These are phyloP conservation scores for Lachnellula suecica DNA, from an alignment of 2,329 filamentous ascomycete species.

Conservation along the genomic window DNA sequence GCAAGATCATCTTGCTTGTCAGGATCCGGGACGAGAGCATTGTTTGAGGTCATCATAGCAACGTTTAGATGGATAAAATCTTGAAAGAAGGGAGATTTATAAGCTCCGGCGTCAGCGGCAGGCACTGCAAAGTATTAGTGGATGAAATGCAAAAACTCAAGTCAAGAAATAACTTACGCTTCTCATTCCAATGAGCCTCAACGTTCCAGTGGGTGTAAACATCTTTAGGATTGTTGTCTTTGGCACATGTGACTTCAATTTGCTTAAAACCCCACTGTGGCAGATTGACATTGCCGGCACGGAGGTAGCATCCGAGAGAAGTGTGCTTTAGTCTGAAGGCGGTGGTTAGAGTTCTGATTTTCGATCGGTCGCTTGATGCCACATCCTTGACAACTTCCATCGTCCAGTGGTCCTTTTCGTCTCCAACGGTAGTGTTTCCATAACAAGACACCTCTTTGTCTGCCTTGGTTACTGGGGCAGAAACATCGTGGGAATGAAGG, in stretches of 20 bases:
- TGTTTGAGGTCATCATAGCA: slow-evolving; percentile 99
- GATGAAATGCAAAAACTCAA: neutral
- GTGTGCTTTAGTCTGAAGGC: slow-evolving; percentile 85
- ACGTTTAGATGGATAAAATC: slow-evolving; percentile 98
- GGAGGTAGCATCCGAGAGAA: slow-evolving; percentile 85
- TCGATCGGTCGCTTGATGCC: slow-evolving; percentile 73
- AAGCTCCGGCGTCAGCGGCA: slow-evolving; percentile 82
- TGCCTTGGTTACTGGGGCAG: slow-evolving; percentile 84
- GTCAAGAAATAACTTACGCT: slow-evolving; percentile 59
- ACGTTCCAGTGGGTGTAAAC: slow-evolving; percentile 99
- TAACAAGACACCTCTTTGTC: slow-evolving; percentile 95
- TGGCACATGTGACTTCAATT: slow-evolving; percentile 94
- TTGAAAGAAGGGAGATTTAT: slow-evolving; percentile 95
- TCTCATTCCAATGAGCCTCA: slow-evolving; percentile 91
- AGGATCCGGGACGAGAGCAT: slow-evolving; percentile 92
- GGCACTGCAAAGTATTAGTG: slow-evolving; percentile 64
- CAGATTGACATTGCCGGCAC: slow-evolving; percentile 92
- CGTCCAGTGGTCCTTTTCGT: slow-evolving; percentile 97
- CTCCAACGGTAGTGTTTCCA: slow-evolving; percentile 90
- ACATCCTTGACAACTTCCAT: slow-evolving; percentile 91
- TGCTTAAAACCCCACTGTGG: slow-evolving; percentile 99
- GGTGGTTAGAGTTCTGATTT: slow-evolving; percentile 87
- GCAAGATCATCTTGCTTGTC: slow-evolving; percentile 99
- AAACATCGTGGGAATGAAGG: slow-evolving; percentile 88
- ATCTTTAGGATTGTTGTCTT: slow-evolving; percentile 88